Base-by-base conservation (phyloP, 2,329 filamentous ascomycete species). In the Beauveria brongniartii region DNA sequence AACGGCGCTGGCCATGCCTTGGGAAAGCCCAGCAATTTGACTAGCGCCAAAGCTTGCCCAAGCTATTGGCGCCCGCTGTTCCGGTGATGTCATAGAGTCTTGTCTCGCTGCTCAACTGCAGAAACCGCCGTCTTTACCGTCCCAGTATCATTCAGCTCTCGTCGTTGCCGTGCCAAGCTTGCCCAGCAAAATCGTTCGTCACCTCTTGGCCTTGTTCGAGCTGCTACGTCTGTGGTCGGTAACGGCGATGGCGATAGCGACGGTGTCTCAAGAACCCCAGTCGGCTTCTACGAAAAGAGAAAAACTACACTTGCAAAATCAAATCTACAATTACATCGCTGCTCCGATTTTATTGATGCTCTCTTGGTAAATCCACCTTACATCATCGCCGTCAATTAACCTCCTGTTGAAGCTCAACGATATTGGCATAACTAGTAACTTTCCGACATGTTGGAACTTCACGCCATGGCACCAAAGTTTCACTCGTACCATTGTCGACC, bases 31-130 rank as follows among this genome's bases (percentile, higher is more conserved):
- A 46, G 52, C 52, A 55, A n/a, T 37, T 16, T 37, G 2, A 14
- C 50, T 54, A 60, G 51, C 43, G 48, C 50, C 48, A 41, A 55
- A 60, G 48, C 58, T 60, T 47, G 43, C 40, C 47, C n/a, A n/a
- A 46, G 48, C 24, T 46, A 53, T 59, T 24, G 40, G 24, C 51
- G 24, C 22, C 51, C 30, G 20, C 24, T 40, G 37, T 20, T 14
- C 18, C 16, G 7, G 51, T 61, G 58, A 61, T 61, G 58, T 61
- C 58, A 61, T 61, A 22, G 58, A 55, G 41, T 40, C 34, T 22
- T 8, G 46, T 43, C 22, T 57, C 30, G 10, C 37, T 41, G n/a
- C 9, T 47, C 34, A 24, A 16, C 5, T 10, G 8, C 50, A 40
- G 22, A 34, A 51, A 30, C 30, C 30, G 34, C 30, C 30, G 34